Conservation (phyloP, 179 eudicot genomes). For the Sideroxylon spinosum region DNA sequence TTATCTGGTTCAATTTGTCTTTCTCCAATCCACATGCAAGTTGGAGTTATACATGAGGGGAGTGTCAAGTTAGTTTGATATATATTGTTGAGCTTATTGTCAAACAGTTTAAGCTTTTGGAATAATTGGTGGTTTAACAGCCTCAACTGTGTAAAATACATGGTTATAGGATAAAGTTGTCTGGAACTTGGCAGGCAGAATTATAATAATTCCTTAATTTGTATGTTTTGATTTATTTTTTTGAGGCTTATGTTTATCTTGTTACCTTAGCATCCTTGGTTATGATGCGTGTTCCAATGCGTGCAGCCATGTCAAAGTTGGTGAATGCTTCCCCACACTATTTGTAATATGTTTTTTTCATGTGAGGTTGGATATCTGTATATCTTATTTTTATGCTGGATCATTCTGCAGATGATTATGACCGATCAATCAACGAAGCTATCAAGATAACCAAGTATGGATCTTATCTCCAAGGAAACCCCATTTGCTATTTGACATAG, state of each 20-base stretch:
- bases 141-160: neutral
- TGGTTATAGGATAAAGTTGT: neutral
- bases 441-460: constrained; percentile 84
- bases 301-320: neutral
- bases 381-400: constrained; percentile 9
- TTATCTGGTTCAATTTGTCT: no score
- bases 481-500: neutral
- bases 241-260: neutral
- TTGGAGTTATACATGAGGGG: no score
- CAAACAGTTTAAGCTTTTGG: no score
- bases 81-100: no score
- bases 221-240: no score
- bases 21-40: no score
- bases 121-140: no score
- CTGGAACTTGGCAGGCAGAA: neutral
- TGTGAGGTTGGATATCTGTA: neutral
- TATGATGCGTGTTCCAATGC: neutral
- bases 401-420: constrained; percentile 30
- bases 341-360: neutral
- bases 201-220: neutral
- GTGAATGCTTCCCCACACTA: neutral
- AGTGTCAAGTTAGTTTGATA: no score
- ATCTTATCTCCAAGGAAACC: constrained; percentile 4
- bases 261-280: neutral
- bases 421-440: constrained; percentile 56